These are phyloP conservation scores for Mollisiaceae sp. DNA, from an alignment of 2,329 filamentous ascomycete species.

Conservation along the genomic window DNA sequence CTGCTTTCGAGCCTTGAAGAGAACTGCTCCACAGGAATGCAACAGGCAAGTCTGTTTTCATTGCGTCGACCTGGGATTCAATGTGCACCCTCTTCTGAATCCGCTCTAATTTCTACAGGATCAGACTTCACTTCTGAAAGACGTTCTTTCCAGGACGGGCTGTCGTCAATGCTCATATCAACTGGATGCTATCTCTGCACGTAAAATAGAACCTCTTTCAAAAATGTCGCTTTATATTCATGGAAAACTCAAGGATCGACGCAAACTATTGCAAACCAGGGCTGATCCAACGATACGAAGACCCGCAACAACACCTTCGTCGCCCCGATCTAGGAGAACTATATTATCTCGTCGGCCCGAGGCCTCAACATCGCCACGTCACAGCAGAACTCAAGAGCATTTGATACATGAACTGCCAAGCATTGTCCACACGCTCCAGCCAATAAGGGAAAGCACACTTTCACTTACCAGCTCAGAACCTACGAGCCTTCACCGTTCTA, in stretches of 20 bases:
- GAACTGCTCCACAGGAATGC: background rate
- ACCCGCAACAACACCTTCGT: background rate
- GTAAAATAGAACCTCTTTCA: conserved; percentile 22
- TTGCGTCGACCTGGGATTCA: background rate
- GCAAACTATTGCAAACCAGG: background rate
- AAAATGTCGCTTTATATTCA: conserved; percentile 14
- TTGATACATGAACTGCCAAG: conserved; percentile 3
- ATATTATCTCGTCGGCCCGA: conserved; percentile 4
- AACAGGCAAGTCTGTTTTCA: conserved; percentile 7
- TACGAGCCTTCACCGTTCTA: background rate
- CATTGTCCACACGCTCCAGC: background rate
- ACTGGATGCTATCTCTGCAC: conserved; percentile 11
- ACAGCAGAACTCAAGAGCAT: background rate
- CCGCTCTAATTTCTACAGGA: conserved; percentile 3
- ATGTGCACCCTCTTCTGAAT: background rate
- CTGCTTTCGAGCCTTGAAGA: conserved; percentile 4
- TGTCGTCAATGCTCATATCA: conserved; percentile 20
- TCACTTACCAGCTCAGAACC: background rate
- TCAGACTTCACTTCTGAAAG: conserved; percentile 12
- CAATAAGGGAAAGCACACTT: background rate
- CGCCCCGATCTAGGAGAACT: conserved; percentile 4
- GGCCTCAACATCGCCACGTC: background rate
- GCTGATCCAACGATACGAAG: background rate
- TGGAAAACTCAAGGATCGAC: conserved; percentile 6
- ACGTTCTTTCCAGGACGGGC: conserved; percentile 7